A percentile compares a stretch with the other conserved stretches of the same genome.
Conservation (phyloP, 2,329 filamentous ascomycete species). For the Zymoseptoria tritici region DNA sequence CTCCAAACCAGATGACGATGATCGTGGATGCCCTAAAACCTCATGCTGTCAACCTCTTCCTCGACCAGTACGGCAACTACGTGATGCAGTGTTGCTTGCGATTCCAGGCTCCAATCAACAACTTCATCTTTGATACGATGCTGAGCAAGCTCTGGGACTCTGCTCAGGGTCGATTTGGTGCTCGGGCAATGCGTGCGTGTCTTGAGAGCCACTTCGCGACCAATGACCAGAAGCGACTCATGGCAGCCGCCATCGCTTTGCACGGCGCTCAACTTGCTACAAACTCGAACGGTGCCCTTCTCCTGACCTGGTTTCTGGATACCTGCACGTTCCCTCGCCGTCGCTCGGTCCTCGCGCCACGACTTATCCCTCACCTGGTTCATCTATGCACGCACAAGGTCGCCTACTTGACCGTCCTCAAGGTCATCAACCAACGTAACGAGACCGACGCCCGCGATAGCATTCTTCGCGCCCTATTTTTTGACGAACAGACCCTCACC, state of each 20-base stretch:
- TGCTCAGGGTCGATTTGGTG: slow-evolving; percentile 85
- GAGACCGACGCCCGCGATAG: slow-evolving; percentile 87
- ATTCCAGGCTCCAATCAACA: slow-evolving; percentile 79
- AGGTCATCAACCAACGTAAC: slow-evolving; percentile 96
- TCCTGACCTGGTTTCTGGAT: slow-evolving; percentile 96
- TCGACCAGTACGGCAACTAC: slow-evolving; percentile 98
- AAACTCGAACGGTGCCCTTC: slow-evolving; percentile 86
- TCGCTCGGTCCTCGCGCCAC: slow-evolving; percentile 82
- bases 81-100: slow-evolving; percentile 94
- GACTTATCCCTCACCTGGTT: slow-evolving; percentile 85
- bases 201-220: slow-evolving; percentile 91
- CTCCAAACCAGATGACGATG: slow-evolving; percentile 69
- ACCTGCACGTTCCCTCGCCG: slow-evolving; percentile 93
- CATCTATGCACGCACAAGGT: slow-evolving; percentile 98
- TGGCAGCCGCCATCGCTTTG: slow-evolving; percentile 89
- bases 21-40: slow-evolving; percentile 79
- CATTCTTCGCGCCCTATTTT: slow-evolving; percentile 86
- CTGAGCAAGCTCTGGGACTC: slow-evolving; percentile 89
- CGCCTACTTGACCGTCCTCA: slow-evolving; percentile 90
- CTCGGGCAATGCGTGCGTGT: slow-evolving; percentile 92
- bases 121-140: slow-evolving; percentile 98
- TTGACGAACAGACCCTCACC: slow-evolving; percentile 81
- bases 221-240: slow-evolving; percentile 90
- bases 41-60: slow-evolving; percentile 83
- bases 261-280: slow-evolving; percentile 95